These are phyloP conservation scores for Fusarium abutilonis DNA, from an alignment of 2,329 filamentous ascomycete species.

Conservation along the genomic window DNA sequence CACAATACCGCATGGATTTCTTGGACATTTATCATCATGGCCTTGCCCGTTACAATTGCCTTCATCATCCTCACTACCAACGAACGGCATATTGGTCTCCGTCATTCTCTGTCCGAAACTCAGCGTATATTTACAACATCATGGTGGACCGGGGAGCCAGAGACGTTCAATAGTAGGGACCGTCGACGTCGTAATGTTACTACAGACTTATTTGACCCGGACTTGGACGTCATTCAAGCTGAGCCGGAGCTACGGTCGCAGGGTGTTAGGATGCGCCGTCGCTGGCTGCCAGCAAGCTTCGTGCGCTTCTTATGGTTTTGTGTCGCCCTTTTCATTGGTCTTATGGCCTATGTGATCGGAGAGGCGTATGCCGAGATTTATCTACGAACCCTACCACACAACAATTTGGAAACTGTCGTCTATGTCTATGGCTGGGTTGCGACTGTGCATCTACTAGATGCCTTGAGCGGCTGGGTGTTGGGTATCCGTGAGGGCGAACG, in stretches of 20 bases:
- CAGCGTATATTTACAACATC: conserved; percentile 73
- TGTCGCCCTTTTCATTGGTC: conserved; percentile 67
- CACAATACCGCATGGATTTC: conserved; percentile 76
- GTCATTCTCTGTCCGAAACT: conserved; percentile 70
- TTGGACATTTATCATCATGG: conserved; percentile 77
- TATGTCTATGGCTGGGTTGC: conserved; percentile 77
- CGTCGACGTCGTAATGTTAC: conserved; percentile 53
- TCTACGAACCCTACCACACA: conserved; percentile 71
- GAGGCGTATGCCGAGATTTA: conserved; percentile 77
- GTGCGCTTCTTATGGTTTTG: conserved; percentile 77
- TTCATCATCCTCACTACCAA: conserved; percentile 71
- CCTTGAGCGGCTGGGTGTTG: conserved; percentile 72
- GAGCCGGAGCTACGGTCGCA: conserved; percentile 42
- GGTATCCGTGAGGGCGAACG: conserved; percentile 72
- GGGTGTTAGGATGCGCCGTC: conserved; percentile 57
- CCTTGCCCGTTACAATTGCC: conserved; percentile 72
- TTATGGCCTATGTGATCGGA: conserved; percentile 73
- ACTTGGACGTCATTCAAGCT: conserved; percentile 44
- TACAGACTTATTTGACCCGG: conserved; percentile 52
- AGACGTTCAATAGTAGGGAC: conserved; percentile 57
- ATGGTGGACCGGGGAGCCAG: conserved; percentile 71
- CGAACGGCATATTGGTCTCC: conserved; percentile 69
- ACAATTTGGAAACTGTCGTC: conserved; percentile 72
- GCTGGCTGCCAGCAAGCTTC: conserved; percentile 73
- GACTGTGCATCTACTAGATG: conserved; percentile 72